Percentiles rank a stretch among this genome's conserved stretches.
Evolutionary conservation across 2,329 filamentous ascomycete species (phyloP).

Genomic region (Cytospora chrysosperma): DNA sequence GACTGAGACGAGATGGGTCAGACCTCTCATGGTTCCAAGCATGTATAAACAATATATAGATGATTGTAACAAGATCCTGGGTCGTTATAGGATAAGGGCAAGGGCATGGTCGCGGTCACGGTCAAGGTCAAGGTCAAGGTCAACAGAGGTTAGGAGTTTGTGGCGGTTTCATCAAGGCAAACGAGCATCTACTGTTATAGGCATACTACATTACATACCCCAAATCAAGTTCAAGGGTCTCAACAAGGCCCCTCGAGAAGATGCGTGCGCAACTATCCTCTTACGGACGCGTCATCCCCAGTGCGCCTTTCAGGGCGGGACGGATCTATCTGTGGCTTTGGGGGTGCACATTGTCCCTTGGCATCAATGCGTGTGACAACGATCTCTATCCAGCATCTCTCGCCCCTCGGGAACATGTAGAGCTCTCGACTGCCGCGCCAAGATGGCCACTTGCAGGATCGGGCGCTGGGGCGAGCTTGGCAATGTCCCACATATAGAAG

Average conservation of each 20-base stretch:
- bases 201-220: constrained; percentile 16
- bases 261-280: background rate
- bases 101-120: too few species aligned
- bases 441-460: constrained; percentile 17
- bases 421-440: constrained; percentile 6
- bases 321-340: too few species aligned
- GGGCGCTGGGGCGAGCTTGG: background rate
- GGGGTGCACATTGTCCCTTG: background rate
- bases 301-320: background rate
- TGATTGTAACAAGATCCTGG: background rate
- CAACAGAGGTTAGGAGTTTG: constrained; percentile 3
- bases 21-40: background rate
- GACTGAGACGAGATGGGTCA: background rate
- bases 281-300: background rate
- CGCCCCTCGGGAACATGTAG: too few species aligned
- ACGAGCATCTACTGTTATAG: background rate
- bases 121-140: constrained; percentile 8
- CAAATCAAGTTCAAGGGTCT: constrained; percentile 6
- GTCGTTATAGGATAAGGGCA: constrained; percentile 6
- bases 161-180: background rate
- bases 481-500: background rate
- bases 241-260: background rate
- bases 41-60: background rate
- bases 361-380: background rate
- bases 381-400: background rate